Base-by-base conservation (phyloP, 257 asterid species). In the Schizonepeta tenuifolia region DNA sequence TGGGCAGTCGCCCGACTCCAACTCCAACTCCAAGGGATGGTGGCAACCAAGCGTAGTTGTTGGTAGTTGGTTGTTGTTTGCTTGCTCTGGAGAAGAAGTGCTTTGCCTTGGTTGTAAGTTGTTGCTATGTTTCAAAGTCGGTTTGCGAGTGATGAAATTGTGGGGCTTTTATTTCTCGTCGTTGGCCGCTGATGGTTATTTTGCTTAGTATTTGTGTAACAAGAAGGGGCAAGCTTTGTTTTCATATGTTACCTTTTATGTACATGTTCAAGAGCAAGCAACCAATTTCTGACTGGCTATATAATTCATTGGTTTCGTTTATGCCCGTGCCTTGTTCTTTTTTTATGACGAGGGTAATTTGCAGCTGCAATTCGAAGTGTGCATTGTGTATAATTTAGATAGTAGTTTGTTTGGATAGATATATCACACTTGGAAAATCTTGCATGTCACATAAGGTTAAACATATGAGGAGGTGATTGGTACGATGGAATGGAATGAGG, bases 21-120 rank as follows among this genome's bases (percentile, higher is more conserved):
- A 82, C 87, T 41, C 78, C 85, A 6, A 82, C 80, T 40, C 79
- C 83, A 6, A 83, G 88, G 79, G 95, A 80, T 28, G 91, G 87
- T 40, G 91, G 82, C 51, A 74, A 78, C 80, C 89, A 90, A 75
- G 89, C 67, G 18, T 88, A 85, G 82, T 43, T 61, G 62, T 61
- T 58, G 44, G 69, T 65, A 54, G 72, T 71, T 76, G 70, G 79
- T 50, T 70, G 3, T 75, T 65, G 83, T 74, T 79, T 74, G 77
- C 70, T 69, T 74, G 83, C 74, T 75, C 72, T 70, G 58, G 31
- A 18, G 17, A 56, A 24, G 17, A 56, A 71, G 78, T 60, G 72
- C 65, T 54, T 64, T 77, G 78, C 70, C 79, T 67, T 67, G 78
- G 6, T 50, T 53, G 71, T 44, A 61, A 53, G 78, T 66, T 75